phyloP scores from a whole-genome alignment of 768 basidiomycete species.

The Lactarius sanguifluus region DNA sequence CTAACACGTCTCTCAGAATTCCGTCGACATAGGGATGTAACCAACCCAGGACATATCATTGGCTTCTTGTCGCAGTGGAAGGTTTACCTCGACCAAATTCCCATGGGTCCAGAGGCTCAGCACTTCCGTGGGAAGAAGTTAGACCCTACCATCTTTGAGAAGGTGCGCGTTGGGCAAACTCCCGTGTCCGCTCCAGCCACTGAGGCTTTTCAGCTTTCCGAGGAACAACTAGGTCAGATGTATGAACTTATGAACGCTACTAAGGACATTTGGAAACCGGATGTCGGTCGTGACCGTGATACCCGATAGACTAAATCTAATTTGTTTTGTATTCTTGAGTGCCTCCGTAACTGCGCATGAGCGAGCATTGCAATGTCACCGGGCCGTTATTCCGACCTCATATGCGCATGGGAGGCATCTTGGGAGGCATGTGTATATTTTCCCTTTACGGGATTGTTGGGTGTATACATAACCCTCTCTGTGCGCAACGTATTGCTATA shows the following conservation, averaged over 20 bases:
- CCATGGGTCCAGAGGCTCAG: constrained; percentile 44
- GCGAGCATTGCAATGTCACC: background rate
- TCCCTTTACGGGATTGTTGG: background rate
- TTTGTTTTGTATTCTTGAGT: background rate
- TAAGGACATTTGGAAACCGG: constrained; percentile 81
- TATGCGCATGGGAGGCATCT: constrained; percentile 3
- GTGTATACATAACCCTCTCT: background rate
- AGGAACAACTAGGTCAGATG: constrained; percentile 88
- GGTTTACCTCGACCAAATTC: constrained; percentile 76
- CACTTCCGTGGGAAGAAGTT: constrained; percentile 64
- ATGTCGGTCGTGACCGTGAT: background rate
- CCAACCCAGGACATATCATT: constrained; percentile 89
- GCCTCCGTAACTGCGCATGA: background rate
- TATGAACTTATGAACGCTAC: constrained; percentile 94
- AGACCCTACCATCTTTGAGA: constrained; percentile 71
- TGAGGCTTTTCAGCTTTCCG: constrained; percentile 62
- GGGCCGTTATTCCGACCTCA: background rate
- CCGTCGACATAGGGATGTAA: constrained; percentile 70
- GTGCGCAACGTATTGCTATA: background rate
- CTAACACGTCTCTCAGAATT: constrained; percentile 60
- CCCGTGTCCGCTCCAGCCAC: constrained; percentile 1
- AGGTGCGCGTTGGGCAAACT: constrained; percentile 46
- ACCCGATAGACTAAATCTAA: background rate
- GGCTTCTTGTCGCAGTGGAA: constrained; percentile 98
- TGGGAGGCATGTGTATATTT: background rate